Evolutionary conservation across 2,329 filamentous ascomycete species (phyloP).

Genomic region (Fusarium phyllophilum): DNA sequence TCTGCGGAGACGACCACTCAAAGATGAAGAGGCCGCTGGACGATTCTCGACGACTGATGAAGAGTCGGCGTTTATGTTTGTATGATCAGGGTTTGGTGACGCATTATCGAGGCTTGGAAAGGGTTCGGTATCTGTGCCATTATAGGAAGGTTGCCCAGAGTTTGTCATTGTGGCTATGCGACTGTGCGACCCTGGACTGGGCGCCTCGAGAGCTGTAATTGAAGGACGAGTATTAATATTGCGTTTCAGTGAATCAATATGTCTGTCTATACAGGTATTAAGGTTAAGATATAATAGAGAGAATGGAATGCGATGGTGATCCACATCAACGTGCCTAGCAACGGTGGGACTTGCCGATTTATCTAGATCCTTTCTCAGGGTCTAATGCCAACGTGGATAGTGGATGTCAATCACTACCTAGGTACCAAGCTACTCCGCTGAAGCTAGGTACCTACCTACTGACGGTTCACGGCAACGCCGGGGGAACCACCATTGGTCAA

Average conservation of each 20-base stretch:
- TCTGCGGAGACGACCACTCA: constrained; percentile 48
- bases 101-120: constrained; percentile 43
- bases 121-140: constrained; percentile 37
- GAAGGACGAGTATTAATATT: constrained; percentile 5
- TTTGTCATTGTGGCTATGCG: constrained; percentile 28
- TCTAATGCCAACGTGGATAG: background rate
- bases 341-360: constrained; percentile 25
- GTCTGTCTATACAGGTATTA: background rate
- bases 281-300: background rate
- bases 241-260: background rate
- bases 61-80: constrained; percentile 9
- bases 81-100: constrained; percentile 25
- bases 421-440: background rate
- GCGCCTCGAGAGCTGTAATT: background rate
- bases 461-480: background rate
- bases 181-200: constrained; percentile 1
- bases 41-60: constrained; percentile 34
- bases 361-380: constrained; percentile 10
- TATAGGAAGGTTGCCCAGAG: constrained; percentile 27
- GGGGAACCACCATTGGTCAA: background rate
- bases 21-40: constrained; percentile 45
- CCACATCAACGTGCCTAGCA: constrained; percentile 26
- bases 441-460: background rate
- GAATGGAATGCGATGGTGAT: constrained; percentile 18
- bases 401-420: background rate